phyloP scores from a whole-genome alignment of 306 rosid genomes.

The Alnus glutinosa region DNA sequence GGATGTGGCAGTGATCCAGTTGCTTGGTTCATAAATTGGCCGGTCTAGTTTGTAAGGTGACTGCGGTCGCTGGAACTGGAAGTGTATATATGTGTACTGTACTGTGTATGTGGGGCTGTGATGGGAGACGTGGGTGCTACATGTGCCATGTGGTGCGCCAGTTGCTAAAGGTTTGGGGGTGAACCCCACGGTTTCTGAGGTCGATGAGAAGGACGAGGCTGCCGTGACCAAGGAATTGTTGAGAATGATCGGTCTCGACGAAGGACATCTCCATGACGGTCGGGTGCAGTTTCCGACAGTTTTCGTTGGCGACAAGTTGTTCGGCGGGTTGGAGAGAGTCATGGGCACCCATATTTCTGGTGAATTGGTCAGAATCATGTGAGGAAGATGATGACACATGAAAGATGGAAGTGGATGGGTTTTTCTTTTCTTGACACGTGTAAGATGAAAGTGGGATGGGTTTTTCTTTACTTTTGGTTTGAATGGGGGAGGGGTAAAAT shows the following conservation, averaged over 20 bases:
- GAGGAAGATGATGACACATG: too few relatives aligned
- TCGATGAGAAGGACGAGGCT: constrained; percentile 54
- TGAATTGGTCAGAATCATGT: constrained; percentile 44
- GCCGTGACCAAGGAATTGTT: constrained; percentile 39
- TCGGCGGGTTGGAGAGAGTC: constrained; percentile 89
- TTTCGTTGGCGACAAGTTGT: constrained; percentile 81
- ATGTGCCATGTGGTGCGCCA: constrained; percentile 79
- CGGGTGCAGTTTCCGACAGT: constrained; percentile 71
- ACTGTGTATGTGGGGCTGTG: too few relatives aligned
- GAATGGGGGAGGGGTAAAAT: too few relatives aligned
- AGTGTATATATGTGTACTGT: too few relatives aligned
- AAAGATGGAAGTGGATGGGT: too few relatives aligned
- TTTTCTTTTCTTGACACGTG: too few relatives aligned
- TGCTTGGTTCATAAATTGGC: too few relatives aligned
- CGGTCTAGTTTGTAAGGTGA: too few relatives aligned
- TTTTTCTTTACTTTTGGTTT: too few relatives aligned
- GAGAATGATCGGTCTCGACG: neutral
- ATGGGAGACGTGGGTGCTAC: constrained; percentile 74
- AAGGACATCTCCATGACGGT: neutral
- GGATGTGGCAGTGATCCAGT: too few relatives aligned
- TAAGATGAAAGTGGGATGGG: too few relatives aligned
- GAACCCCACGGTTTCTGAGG: constrained; percentile 72
- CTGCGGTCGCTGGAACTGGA: too few relatives aligned
- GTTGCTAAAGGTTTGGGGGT: constrained; percentile 77
- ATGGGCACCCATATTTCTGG: constrained; percentile 89